A percentile compares a stretch with the other conserved stretches of the same genome.
Conservation (phyloP, 2,329 filamentous ascomycete species). For the Penicillium hesseltinei region DNA sequence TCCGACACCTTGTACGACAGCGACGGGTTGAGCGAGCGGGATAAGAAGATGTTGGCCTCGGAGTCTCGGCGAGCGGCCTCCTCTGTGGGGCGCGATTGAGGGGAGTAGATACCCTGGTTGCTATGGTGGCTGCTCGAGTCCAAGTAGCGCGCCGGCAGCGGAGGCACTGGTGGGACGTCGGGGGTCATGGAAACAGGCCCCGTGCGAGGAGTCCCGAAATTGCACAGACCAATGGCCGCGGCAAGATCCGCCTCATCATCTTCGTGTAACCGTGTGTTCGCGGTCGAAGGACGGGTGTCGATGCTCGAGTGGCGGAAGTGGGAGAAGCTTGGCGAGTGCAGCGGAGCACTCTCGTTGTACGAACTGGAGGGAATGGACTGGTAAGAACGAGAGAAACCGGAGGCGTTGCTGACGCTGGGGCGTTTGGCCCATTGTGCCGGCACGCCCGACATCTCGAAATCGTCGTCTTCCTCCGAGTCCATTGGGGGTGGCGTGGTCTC, state of each 20-base stretch:
- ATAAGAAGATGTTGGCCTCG: constrained; percentile 42
- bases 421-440: constrained; percentile 56
- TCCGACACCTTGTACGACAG: constrained; percentile 50
- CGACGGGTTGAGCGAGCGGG: constrained; percentile 45
- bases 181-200: constrained; percentile 61
- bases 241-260: constrained; percentile 85
- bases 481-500: constrained; percentile 91
- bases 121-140: constrained; percentile 61
- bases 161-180: constrained; percentile 83
- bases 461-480: constrained; percentile 54
- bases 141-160: constrained; percentile 76
- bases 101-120: constrained; percentile 55
- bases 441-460: constrained; percentile 47
- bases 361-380: constrained; percentile 65
- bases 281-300: constrained; percentile 74
- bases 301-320: constrained; percentile 72
- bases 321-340: constrained; percentile 46
- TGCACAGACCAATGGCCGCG: constrained; percentile 84
- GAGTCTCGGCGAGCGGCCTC: constrained; percentile 37
- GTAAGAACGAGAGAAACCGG: constrained; percentile 71
- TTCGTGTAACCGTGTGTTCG: constrained; percentile 70
- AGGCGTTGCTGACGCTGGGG: constrained; percentile 49
- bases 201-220: constrained; percentile 76
- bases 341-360: constrained; percentile 55
- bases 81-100: constrained; percentile 45